phyloP scores from a whole-genome alignment of 78 protist species.

The slime mould (Dictyostelium discoideum) region dicty_2.7 NC_007088.5:8257501-8258000 shows the following conservation, averaged over 20 bases:
- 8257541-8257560: background rate
- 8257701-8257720: background rate
- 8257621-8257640: too few species aligned
- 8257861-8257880: too few species aligned
- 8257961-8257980: too few species aligned
- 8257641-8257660: background rate
- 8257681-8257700: background rate
- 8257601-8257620: too few species aligned
- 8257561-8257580: background rate
- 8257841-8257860: background rate
- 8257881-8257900: too few species aligned
- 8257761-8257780: background rate
- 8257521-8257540: background rate
- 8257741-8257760: background rate
- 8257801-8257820: background rate
- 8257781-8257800: too few species aligned
- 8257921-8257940: background rate
- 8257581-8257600: too few species aligned
- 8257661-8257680: background rate
- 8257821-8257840: background rate
- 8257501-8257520: background rate
- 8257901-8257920: too few species aligned
- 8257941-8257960: too few species aligned
- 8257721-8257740: background rate
- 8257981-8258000: too few species aligned